Conservation (phyloP, 2,329 filamentous ascomycete genomes). For the Albophoma yamanashiensis region DNA sequence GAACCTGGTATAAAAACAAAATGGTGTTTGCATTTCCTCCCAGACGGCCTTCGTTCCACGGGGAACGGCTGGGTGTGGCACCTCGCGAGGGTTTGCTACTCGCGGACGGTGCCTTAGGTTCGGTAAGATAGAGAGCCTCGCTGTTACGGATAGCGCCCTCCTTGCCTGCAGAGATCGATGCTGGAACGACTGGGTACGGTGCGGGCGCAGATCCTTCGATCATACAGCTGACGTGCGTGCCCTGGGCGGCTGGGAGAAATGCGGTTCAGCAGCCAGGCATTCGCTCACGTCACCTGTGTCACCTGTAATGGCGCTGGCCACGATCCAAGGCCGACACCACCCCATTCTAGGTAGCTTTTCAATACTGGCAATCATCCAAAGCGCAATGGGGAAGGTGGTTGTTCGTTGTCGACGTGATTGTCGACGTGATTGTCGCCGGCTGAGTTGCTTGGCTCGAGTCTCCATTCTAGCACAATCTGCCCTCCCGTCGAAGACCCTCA, state of each 20-base stretch:
- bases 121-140: no score
- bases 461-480: not conserved
- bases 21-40: no score
- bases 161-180: not conserved
- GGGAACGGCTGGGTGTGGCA: no score
- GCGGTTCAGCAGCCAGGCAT: not conserved
- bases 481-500: not conserved
- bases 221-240: not conserved
- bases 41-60: no score
- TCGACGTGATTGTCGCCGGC: not conserved
- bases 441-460: not conserved
- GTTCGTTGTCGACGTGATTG: not conserved
- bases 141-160: not conserved
- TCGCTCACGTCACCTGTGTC: not conserved
- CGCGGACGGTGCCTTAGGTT: no score
- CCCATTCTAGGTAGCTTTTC: not conserved
- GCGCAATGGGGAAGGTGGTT: not conserved
- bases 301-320: not conserved
- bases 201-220: not conserved
- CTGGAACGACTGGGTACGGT: not conserved
- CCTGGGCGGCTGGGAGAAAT: not conserved
- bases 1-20: no score
- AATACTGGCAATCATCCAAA: not conserved
- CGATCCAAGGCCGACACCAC: not conserved
- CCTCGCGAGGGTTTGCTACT: no score